Evolutionary conservation across 2,329 filamentous ascomycete genomes (phyloP).

Genomic region (Gnomoniopsis sp.): DNA sequence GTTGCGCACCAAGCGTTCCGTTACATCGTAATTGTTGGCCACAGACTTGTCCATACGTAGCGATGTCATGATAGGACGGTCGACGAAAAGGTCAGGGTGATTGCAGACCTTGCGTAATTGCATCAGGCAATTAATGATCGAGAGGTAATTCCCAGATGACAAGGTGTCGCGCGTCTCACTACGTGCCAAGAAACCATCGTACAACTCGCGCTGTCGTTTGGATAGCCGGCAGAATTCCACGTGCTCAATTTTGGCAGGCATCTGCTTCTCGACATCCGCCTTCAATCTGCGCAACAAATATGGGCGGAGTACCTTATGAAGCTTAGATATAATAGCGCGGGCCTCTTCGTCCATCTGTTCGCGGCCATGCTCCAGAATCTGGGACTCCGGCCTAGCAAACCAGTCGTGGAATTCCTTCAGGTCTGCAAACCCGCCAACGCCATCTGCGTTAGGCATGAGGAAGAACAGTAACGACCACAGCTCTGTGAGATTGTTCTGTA

Average conservation of each 20-base stretch:
- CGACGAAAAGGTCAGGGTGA: slow-evolving; percentile 94
- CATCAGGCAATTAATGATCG: slow-evolving; percentile 98
- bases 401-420: slow-evolving; percentile 95
- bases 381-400: slow-evolving; percentile 91
- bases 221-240: slow-evolving; percentile 94
- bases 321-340: slow-evolving; percentile 83
- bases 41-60: slow-evolving; percentile 86
- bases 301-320: slow-evolving; percentile 90
- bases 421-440: slow-evolving; percentile 86
- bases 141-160: slow-evolving; percentile 90
- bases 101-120: slow-evolving; percentile 97
- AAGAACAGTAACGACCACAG: slow-evolving; percentile 97
- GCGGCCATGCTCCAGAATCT: slow-evolving; percentile 91
- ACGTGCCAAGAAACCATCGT: slow-evolving; percentile 92
- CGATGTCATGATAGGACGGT: slow-evolving; percentile 92
- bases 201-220: slow-evolving; percentile 90
- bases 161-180: slow-evolving; percentile 86
- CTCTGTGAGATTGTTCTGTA: slow-evolving; percentile 96
- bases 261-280: slow-evolving; percentile 97
- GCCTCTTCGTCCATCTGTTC: slow-evolving; percentile 95
- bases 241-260: slow-evolving; percentile 97
- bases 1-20: slow-evolving; percentile 66
- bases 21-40: slow-evolving; percentile 68
- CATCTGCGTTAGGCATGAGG: slow-evolving; percentile 85
- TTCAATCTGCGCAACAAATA: slow-evolving; percentile 90